Base-by-base conservation (phyloP, 306 rosid genomes). In the Canavalia gladiata region DNA sequence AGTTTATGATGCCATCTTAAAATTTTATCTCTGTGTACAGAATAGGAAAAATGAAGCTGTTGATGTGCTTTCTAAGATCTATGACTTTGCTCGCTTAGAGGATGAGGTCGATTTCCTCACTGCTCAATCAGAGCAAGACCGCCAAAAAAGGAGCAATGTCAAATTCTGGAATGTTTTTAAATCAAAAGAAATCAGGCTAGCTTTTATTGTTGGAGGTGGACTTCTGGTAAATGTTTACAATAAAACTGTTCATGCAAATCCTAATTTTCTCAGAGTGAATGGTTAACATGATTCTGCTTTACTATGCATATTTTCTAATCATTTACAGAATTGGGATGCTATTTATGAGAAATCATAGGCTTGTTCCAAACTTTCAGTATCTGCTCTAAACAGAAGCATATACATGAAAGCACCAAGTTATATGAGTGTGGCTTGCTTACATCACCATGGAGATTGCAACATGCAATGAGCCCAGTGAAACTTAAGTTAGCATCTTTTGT, bases 171-270 rank as follows among this genome's bases (percentile, higher is more conserved):
- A 88, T 70, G 97, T 90, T 66, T 94, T 90, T 52, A 84, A 42
- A 83, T 79, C 84, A 60, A 92, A 94, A 84, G 94, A 94, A 91
- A 92, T 89, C 85, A 80, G 95, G 79, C 83, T 92, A 41, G 94
- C 98, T n/a, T 94, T 94, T 88, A 56, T 94, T 13, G 97, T 89
- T 46, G 98, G 97, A 73, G 98, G 87, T 13, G 97, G 97, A 78
- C 88, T 94, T 75, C 89, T 88, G 97, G 98, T 94, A 92, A 63
- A 62, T 63, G 37, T 30, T 64, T 7, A 47, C 31, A 39, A 49
- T 1, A 49, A 63, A 31, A 69, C 34, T 54, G 13, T 63, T 69
- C 42, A 33, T 62, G 49, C 65, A 63, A 51, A 80, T 30, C 35
- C 33, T 45, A 31, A 57, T 56, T 42, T 55, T 6, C 55, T 60